Base-by-base conservation (phyloP, 228 moss, liverwort and hornwort species). In the Sphagnum magellanicum region DNA sequence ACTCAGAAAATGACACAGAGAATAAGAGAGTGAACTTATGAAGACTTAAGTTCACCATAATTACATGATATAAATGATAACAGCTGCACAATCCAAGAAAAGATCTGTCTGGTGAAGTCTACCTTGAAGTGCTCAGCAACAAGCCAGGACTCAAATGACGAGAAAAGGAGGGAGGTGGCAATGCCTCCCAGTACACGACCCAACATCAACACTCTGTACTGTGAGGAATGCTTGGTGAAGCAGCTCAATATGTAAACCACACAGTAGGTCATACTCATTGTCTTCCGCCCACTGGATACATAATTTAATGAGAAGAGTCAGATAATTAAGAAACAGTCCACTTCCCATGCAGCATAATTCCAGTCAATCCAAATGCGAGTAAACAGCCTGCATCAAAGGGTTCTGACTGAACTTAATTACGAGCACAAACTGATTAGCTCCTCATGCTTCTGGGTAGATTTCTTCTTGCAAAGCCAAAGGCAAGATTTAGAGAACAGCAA, bases 111-210 rank as follows among this genome's bases (percentile, higher is more conserved):
- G 55, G 64, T 5, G 13, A 16, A 49, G 46, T 57, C 32, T 77
- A 98, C 97, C 93, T 98, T 98, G 70, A 91, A 91, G 78, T 98
- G 97, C 74, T 98, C 97, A 4, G 97, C 97, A 70, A 98, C 97
- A 16, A 98, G 87, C 97, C 97, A 98, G 5, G 97, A 98, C 82
- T 98, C 97, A 61, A 98, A 93, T 4, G 97, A 90, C 64, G 97
- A 98, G 85, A 98, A 98, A 52, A 98, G 90, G 68, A 98, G 80
- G 8, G 97, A 98, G 48, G 97, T 98, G 63, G 97, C 91, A 63
- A 98, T 98, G 70, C 97, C 97, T 82, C 97, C 97, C 79, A 98
- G 81, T 50, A 98, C 76, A 67, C 97, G 93, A 57, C 97, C 93
- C 78, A 89, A 61, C 86, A 86, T 86, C 47, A 89, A 77, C 50